These are phyloP conservation scores for Eimeria tenella DNA, from an alignment of 169 alveolate genomes.

Conservation along the genomic window DNA sequence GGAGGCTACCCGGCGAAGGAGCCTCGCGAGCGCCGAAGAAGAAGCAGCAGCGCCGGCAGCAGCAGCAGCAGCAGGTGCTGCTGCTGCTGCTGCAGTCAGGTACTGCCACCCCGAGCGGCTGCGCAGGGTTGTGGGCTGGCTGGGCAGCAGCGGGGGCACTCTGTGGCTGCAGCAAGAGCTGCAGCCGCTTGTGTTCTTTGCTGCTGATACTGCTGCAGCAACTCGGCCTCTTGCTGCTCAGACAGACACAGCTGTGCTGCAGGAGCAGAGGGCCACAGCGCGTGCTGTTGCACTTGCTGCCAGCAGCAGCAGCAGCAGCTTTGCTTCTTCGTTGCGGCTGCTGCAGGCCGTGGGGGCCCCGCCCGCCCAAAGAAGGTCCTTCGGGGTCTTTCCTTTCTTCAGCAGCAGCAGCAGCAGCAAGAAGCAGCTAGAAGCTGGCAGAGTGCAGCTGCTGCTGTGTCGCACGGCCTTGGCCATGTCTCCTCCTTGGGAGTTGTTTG, in stretches of 20 bases:
- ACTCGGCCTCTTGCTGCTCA: not conserved
- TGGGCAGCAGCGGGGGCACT: constrained; percentile 26
- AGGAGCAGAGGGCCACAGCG: constrained; percentile 22
- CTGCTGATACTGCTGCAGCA: not conserved
- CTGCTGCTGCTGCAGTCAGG: not conserved
- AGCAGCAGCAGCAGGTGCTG: not conserved
- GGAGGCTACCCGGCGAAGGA: not conserved
- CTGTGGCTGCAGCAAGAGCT: constrained; percentile 8
- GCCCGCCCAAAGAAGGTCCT: not conserved
- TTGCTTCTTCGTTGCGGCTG: not conserved
- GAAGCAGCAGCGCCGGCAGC: not conserved
- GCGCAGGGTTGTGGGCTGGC: constrained; percentile 18
- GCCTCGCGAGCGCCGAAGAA: not conserved
- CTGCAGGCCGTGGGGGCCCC: constrained; percentile 37
- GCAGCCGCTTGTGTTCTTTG: not conserved
- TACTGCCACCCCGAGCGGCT: constrained; percentile 19
- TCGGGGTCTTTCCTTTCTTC: constrained; percentile 14
- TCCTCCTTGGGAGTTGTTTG: constrained; percentile 16
- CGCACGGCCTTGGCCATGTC: not conserved
- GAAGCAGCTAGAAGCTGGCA: not conserved
- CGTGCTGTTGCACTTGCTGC: constrained; percentile 37
- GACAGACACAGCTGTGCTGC: not conserved
- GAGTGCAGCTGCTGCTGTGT: constrained; percentile 18
- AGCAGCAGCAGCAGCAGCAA: constrained; percentile 47
- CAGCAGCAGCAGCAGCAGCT: constrained; percentile 38